Conservation (phyloP, 148 eudicot genomes). For the Nepenthes mirabilis region DNA sequence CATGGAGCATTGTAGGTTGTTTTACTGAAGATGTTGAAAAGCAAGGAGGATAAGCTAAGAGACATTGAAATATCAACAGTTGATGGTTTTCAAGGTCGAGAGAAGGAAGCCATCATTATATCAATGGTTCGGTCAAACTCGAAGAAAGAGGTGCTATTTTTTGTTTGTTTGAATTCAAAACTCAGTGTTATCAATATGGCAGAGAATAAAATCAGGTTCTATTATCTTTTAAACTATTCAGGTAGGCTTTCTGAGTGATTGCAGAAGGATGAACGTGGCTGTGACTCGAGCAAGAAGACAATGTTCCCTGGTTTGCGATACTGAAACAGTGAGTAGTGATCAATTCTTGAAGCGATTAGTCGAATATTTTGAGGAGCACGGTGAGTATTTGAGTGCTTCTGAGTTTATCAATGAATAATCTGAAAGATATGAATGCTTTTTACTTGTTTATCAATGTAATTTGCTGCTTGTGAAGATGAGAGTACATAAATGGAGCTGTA, state of each 20-base stretch:
- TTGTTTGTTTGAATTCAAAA: not conserved
- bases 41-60: conserved; percentile 60
- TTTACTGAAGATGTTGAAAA: conserved; percentile 53
- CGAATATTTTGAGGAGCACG: conserved; percentile 92
- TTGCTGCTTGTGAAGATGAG: no score
- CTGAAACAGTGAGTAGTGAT: conserved; percentile 85
- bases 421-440: no score
- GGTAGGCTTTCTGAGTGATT: conserved; percentile 94
- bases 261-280: conserved; percentile 94
- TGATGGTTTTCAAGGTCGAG: conserved; percentile 98
- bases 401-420: conserved; percentile 49
- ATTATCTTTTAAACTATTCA: conserved; percentile 12
- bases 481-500: no score
- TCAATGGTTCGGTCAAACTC: conserved; percentile 98
- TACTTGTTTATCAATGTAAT: no score
- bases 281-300: conserved; percentile 98
- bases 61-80: conserved; percentile 91
- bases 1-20: conserved; percentile 48
- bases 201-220: not conserved
- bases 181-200: not conserved
- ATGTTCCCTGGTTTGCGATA: conserved; percentile 84
- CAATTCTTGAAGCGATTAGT: conserved; percentile 73
- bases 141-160: conserved; percentile 59
- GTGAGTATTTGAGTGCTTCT: conserved; percentile 88
- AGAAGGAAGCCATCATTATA: conserved; percentile 92